Base-by-base conservation (phyloP, 2,329 filamentous ascomycete genomes). In the Truncatella angustata region DNA sequence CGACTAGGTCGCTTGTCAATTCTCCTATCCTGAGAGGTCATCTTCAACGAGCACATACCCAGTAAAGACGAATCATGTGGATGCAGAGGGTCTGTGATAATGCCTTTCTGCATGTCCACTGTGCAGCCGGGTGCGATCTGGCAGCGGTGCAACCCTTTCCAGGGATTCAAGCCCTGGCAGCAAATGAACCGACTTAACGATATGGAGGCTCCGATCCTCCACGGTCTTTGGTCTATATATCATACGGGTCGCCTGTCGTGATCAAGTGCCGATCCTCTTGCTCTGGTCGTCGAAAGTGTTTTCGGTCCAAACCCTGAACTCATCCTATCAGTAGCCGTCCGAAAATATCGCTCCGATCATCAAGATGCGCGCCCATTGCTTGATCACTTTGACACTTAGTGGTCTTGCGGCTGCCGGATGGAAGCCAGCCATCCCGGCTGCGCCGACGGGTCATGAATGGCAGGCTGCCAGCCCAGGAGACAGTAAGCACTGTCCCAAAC, bases 401-500 rank as follows among this genome's bases (percentile, higher is more conserved):
- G 21, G 46, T 12, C 11, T 37, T 24, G 46, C 23, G 24, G 46
- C 30, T 14, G 45, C n/a, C 7, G 20, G 20, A 20, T 6, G 40
- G 10, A 23, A 39, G 36, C 7, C 7, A 14, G 18, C 32, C 3
- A 20, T n/a, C 30, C 32, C 30, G 9, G 18, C 28, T 18, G 44
- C 21, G 14, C 44, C 44, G 3, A 30, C 30, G 3, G 46, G 46
- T 14, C 46, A 49, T 16, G 14, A 24, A 21, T 49, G 46, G 46
- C 30, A 37, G 30, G 20, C 46, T 3, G 46, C 46, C 7, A 23
- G 18, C 4, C 32, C 20, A 16, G 46, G 35, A 26, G 46, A 49
- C 35, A 49, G 46, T 49, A 35, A 30, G 46, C 37, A n/a, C 35
- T 28, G 32, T 24, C 44, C n/a, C n/a, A n/a, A n/a, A n/a, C n/a